Percentiles rank a stretch among this genome's conserved stretches.
These are phyloP conservation scores for Intubia oerlemansii DNA, from an alignment of 2,329 filamentous ascomycete species.

Conservation along the genomic window DNA sequence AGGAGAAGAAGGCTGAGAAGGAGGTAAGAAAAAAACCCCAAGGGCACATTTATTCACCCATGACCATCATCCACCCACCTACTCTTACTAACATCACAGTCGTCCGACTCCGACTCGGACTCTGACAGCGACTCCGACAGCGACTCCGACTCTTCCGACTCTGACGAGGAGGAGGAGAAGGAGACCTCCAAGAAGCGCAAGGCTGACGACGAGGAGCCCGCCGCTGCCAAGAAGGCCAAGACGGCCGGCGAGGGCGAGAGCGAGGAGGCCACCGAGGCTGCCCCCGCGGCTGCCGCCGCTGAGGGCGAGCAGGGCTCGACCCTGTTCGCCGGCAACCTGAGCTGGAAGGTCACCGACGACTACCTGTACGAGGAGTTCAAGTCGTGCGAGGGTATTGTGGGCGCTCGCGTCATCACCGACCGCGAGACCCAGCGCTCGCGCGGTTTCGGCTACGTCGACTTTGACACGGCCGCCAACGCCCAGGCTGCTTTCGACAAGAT, in stretches of 20 bases:
- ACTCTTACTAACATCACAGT: not conserved
- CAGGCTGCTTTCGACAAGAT: constrained; percentile 19
- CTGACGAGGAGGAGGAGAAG: constrained; percentile 15
- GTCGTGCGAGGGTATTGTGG: constrained; percentile 48
- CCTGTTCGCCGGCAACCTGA: constrained; percentile 76
- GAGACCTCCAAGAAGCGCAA: constrained; percentile 44
- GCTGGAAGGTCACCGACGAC: constrained; percentile 78
- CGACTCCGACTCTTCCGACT: constrained; percentile 12
- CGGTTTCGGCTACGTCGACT: constrained; percentile 89
- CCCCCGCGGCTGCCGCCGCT: constrained; percentile 11
- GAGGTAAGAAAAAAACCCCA: constrained; percentile 4
- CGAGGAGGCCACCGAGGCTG: constrained; percentile 3
- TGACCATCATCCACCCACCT: no score
- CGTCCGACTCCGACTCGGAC: constrained; percentile 12
- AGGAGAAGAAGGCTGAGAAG: constrained; percentile 18
- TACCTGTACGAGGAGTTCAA: constrained; percentile 65
- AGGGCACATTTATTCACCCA: no score
- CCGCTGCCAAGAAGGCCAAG: constrained; percentile 47
- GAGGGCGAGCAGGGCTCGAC: constrained; percentile 10
- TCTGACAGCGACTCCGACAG: constrained; percentile 11
- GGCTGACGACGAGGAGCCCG: constrained; percentile 29
- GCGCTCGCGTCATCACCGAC: constrained; percentile 67
- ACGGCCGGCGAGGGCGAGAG: constrained; percentile 22
- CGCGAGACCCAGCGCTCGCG: constrained; percentile 64
- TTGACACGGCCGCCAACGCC: constrained; percentile 33